Percentiles rank a stretch among this genome's conserved stretches.
Conservation (phyloP, 2,329 filamentous ascomycete species). For the Colletotrichum nymphaeae region DNA sequence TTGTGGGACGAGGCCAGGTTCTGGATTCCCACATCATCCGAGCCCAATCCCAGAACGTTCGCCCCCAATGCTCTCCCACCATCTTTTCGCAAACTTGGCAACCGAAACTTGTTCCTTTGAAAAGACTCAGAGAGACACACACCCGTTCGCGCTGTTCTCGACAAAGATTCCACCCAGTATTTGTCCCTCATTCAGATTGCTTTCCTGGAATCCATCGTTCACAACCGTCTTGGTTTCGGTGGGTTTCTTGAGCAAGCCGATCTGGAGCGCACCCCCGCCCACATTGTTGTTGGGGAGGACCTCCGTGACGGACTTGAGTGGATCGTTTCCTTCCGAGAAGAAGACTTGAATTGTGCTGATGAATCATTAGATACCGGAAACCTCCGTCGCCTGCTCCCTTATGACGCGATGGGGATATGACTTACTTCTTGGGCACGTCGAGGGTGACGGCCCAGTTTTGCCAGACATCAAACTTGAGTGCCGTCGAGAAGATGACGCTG, state of each 20-base stretch:
- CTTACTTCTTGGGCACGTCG: constrained; percentile 66
- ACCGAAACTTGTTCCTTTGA: background rate
- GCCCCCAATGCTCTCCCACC: background rate
- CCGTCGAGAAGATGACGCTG: constrained; percentile 60
- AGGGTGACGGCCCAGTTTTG: constrained; percentile 73
- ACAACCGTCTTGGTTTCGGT: constrained; percentile 56
- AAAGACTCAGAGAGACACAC: constrained; percentile 8
- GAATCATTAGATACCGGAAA: background rate
- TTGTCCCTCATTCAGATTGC: constrained; percentile 61
- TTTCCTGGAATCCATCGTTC: constrained; percentile 59
- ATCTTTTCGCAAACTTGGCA: background rate
- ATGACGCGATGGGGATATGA: constrained; percentile 7
- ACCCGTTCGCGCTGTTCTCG: constrained; percentile 54
- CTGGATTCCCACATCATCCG: background rate
- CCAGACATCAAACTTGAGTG: constrained; percentile 61
- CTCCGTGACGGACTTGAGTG: constrained; percentile 59
- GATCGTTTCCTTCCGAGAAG: constrained; percentile 60
- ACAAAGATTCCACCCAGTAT: constrained; percentile 64
- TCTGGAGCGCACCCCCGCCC: constrained; percentile 70
- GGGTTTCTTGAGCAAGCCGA: constrained; percentile 72
- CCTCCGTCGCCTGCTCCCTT: background rate
- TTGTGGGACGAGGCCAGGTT: background rate
- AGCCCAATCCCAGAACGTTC: background rate
- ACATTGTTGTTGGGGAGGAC: constrained; percentile 61
- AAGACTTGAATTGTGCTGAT: constrained; percentile 65